Conservation (phyloP, 2,329 filamentous ascomycete genomes). For the Botrytis hyacinthi region DNA sequence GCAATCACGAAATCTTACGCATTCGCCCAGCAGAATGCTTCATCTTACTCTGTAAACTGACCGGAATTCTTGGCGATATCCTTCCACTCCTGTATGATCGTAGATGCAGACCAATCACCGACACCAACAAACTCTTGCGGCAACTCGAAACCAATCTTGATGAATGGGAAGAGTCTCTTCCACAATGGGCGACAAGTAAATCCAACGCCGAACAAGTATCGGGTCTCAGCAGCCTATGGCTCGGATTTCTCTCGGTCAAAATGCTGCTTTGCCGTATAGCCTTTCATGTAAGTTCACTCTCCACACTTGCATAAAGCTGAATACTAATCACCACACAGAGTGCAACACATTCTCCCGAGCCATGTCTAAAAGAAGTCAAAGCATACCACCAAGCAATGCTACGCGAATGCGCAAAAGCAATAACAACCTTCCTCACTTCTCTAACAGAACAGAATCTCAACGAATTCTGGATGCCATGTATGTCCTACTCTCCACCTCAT, state of each 20-base stretch:
- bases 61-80: neutral
- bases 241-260: neutral
- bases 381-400: slow-evolving; percentile 26
- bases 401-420: slow-evolving; percentile 32
- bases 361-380: slow-evolving; percentile 25
- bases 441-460: neutral
- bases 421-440: slow-evolving; percentile 25
- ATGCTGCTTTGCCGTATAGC: slow-evolving; percentile 3
- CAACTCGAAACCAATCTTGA: neutral
- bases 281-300: neutral
- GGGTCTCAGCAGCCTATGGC: neutral
- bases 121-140: neutral
- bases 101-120: neutral
- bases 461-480: slow-evolving; percentile 14
- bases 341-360: neutral
- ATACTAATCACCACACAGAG: neutral
- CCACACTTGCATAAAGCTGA: neutral
- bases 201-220: neutral
- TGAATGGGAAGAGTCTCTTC: slow-evolving; percentile 4
- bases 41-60: neutral
- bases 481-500: neutral
- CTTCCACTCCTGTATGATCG: neutral
- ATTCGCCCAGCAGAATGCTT: neutral
- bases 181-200: neutral
- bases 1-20: neutral